A percentile compares a stretch with the other conserved stretches of the same genome.
Conservation (phyloP, 2,329 filamentous ascomycete species). For the Xylaria sp. region DNA sequence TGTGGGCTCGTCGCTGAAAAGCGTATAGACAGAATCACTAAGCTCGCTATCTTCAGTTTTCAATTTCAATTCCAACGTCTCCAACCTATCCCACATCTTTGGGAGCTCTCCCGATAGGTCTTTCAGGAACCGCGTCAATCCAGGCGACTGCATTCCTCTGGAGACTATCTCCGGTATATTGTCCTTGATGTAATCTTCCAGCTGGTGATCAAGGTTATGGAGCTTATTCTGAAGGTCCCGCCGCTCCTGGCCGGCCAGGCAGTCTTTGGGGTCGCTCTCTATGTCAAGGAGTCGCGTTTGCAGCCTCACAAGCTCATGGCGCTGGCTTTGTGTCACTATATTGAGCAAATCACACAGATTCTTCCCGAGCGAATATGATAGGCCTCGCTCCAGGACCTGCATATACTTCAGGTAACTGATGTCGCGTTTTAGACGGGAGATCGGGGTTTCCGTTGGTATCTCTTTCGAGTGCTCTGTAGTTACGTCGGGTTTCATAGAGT, state of each 20-base stretch:
- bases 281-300: slow-evolving; percentile 14
- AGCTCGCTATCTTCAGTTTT: background rate
- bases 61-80: background rate
- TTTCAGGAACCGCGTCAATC: slow-evolving; percentile 14
- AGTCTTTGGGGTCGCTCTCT: slow-evolving; percentile 16
- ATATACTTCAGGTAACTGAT: background rate
- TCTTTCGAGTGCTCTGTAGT: background rate
- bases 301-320: slow-evolving; percentile 24
- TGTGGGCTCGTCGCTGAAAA: background rate
- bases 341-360: slow-evolving; percentile 26
- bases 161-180: background rate
- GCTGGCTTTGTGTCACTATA: slow-evolving; percentile 24
- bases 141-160: slow-evolving; percentile 9
- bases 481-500: background rate
- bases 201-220: slow-evolving; percentile 11
- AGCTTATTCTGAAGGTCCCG: slow-evolving; percentile 14
- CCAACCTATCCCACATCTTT: slow-evolving; percentile 3
- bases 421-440: background rate
- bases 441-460: background rate
- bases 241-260: slow-evolving; percentile 7
- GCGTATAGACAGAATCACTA: background rate
- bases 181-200: slow-evolving; percentile 14
- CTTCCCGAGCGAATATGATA: background rate
- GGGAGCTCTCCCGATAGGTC: background rate
- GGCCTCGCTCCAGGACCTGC: background rate